These are phyloP conservation scores for Prototheca wickerhamii DNA, from an alignment of 163 green algal genomes.

Conservation along the genomic window DNA sequence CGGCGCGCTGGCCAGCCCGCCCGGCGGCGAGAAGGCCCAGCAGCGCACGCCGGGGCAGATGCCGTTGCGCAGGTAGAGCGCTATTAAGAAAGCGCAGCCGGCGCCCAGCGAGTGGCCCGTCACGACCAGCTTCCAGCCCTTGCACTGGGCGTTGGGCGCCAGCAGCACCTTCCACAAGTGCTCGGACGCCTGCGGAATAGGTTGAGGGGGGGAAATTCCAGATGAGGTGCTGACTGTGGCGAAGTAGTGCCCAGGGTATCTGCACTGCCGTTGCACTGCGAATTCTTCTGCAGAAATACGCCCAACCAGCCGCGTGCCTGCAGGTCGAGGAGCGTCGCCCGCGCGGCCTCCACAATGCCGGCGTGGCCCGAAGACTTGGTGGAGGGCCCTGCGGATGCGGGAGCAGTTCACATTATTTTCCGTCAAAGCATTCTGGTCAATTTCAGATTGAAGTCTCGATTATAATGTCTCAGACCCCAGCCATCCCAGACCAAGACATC, in stretches of 20 bases:
- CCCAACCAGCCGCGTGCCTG: slow-evolving; percentile 11
- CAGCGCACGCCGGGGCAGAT: slow-evolving; percentile 24
- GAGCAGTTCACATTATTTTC: no score
- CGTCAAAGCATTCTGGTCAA: no score
- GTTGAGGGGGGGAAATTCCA: background rate
- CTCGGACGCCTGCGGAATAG: background rate
- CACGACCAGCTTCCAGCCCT: slow-evolving; percentile 45
- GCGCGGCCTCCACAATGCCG: slow-evolving; percentile 42
- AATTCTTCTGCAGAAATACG: no score
- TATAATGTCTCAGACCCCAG: no score
- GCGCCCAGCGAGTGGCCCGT: slow-evolving; percentile 62
- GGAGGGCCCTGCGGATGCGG: no score
- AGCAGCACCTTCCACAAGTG: slow-evolving; percentile 18
- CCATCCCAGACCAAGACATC: no score
- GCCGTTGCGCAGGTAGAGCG: slow-evolving; percentile 31
- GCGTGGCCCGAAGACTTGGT: slow-evolving; percentile 19
- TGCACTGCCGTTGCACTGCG: no score
- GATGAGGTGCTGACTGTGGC: background rate
- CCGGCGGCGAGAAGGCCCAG: slow-evolving; percentile 55
- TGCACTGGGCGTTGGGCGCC: slow-evolving; percentile 6
- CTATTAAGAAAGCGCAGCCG: slow-evolving; percentile 44
- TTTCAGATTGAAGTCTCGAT: no score
- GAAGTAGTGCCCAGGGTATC: background rate
- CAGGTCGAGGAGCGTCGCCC: slow-evolving; percentile 38
- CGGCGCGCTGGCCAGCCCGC: slow-evolving; percentile 36